These are phyloP conservation scores for Peribolospora kevripleyi DNA, from an alignment of 768 basidiomycete species.

Conservation along the genomic window DNA sequence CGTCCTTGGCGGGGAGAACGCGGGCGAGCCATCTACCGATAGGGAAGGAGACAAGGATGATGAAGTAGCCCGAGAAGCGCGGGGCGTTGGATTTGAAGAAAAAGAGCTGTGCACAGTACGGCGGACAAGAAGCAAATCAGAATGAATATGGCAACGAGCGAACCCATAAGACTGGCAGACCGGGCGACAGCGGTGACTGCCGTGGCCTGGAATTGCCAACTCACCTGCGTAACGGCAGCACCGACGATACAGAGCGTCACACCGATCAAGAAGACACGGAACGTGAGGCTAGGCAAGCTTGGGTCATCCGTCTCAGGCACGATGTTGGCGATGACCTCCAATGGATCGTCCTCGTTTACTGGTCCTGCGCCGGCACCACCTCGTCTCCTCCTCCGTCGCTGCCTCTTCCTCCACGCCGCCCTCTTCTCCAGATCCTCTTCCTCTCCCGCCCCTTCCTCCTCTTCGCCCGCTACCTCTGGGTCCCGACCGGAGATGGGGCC, in stretches of 20 bases:
- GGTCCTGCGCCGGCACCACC: too few relatives aligned
- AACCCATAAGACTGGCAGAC: too few relatives aligned
- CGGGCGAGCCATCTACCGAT: conserved; percentile 12
- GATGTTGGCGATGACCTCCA: conserved; percentile 3
- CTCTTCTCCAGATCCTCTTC: too few relatives aligned
- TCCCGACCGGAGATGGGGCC: too few relatives aligned
- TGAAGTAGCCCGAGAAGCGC: conserved; percentile 14
- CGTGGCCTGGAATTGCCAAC: too few relatives aligned
- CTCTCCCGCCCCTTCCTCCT: too few relatives aligned
- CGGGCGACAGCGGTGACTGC: too few relatives aligned
- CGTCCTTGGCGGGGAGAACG: conserved; percentile 7
- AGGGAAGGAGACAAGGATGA: conserved; percentile 13
- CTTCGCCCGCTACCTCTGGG: too few relatives aligned
- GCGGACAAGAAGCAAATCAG: too few relatives aligned
- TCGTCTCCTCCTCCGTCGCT: too few relatives aligned
- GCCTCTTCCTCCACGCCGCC: too few relatives aligned
- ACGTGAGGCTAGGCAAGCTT: conserved; percentile 12
- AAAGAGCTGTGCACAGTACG: conserved; percentile 10
- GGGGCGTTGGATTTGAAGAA: conserved; percentile 16
- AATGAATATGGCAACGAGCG: too few relatives aligned
- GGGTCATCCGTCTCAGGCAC: conserved; percentile 16
- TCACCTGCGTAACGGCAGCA: conserved; percentile 10
- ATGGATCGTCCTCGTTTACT: background rate
- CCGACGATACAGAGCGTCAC: conserved; percentile 4
- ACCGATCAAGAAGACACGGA: conserved; percentile 12